Evolutionary conservation across 192 early-diverging fungal species (phyloP), one percentile per base, ranked within the genome.

Genomic region (Spizellomyces sp.): DNA sequence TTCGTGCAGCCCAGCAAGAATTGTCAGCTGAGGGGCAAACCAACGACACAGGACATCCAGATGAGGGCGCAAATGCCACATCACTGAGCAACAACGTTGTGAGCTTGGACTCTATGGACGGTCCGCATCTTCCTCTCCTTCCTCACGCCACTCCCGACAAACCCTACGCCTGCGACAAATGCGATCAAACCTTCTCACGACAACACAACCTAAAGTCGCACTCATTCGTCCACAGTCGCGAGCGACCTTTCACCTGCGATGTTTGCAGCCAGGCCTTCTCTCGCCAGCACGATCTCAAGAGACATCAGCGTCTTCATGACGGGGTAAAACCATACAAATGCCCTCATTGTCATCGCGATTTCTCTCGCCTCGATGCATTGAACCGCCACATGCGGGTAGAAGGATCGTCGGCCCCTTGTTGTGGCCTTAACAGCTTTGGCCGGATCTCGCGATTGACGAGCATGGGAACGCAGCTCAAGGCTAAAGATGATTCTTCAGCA

Each of bases 161-260:
- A 48, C 75, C 65, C 8, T 81, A 62, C 57, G 66, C 66, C 47
- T 81, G 80, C 58, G 44, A 64, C n/a, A 47, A 41, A 17, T 81
- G 80, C 63, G 41, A 66, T 42, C 66, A 68, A 62, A 81, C 85
- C 22, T 91, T 91, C 69, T 75, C 79, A 3, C 71, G 90, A 4
- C 77, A 81, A 10, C 86, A 90, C 67, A 91, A 91, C 76, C 75
- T 91, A 19, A 89, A 87, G 14, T 76, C 78, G 0, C 90, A 91
- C 67, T 65, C 84, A 63, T 70, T 82, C 59, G 83, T 82, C 27
- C 87, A 88, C 69, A 72, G 79, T 8, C 50, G 17, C 14, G 17
- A 54, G 14, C 12, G 50, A 2, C 50, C 50, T 54, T 54, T 54
- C 17, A 12, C 50, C 50, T 54, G 50, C 50, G 14, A 54, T 12